These are phyloP conservation scores for Paspalum notatum DNA, from an alignment of 176 grass and related monocot species.

Conservation along the genomic window DNA sequence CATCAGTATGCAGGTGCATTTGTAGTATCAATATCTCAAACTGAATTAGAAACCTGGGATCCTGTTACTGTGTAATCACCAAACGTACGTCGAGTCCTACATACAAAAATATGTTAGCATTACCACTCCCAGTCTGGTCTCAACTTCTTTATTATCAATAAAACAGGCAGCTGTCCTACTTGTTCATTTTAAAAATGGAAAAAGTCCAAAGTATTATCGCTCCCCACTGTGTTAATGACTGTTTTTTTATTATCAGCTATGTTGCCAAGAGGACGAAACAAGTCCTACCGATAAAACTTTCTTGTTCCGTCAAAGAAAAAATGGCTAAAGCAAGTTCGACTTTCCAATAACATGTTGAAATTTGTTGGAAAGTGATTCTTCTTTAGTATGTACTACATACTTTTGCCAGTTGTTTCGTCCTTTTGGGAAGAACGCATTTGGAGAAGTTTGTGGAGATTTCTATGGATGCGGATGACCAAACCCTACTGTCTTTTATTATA, in stretches of 20 bases:
- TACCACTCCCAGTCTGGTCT: no score
- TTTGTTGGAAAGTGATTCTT: not conserved
- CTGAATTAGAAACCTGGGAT: not conserved
- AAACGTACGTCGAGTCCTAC: no score
- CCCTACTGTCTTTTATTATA: not conserved
- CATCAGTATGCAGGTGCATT: slow-evolving; percentile 85
- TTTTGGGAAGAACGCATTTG: not conserved
- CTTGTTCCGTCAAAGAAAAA: slow-evolving; percentile 16
- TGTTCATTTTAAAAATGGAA: no score
- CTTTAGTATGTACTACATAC: not conserved
- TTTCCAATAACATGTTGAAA: not conserved
- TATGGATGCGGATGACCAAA: not conserved
- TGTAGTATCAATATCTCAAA: not conserved
- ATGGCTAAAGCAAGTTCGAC: not conserved
- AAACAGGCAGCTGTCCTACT: no score
- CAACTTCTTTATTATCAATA: no score
- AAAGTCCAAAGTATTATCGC: no score
- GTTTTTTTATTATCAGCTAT: no score
- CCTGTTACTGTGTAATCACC: not conserved
- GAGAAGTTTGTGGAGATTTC: not conserved
- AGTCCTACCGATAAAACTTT: not conserved
- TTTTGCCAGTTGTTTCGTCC: not conserved
- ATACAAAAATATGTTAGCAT: no score
- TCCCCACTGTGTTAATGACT: no score
- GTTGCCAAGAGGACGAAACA: no score